A percentile compares a stretch with the other conserved stretches of the same genome.
Conservation (phyloP, 768 basidiomycete genomes). For the Pleurotus djamor region DNA sequence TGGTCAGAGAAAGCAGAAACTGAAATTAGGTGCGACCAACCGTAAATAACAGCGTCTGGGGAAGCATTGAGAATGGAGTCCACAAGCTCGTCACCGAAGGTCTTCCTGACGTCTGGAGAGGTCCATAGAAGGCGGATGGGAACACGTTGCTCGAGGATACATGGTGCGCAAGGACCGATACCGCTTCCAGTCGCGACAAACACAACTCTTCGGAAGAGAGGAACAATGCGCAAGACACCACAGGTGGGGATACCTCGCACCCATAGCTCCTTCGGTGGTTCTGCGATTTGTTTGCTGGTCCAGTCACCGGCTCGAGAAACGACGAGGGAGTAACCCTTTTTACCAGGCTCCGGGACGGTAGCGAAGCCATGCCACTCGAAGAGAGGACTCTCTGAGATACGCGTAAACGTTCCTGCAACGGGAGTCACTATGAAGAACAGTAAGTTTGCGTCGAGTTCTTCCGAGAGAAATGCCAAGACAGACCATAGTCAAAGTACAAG, state of each 20-base stretch:
- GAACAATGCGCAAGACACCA: slow-evolving; percentile 52
- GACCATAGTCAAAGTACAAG: slow-evolving; percentile 59
- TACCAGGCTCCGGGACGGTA: slow-evolving; percentile 45
- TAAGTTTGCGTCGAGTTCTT: background rate
- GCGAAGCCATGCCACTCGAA: slow-evolving; percentile 62
- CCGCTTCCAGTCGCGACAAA: slow-evolving; percentile 59
- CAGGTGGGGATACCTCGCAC: slow-evolving; percentile 56
- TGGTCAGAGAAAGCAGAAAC: background rate
- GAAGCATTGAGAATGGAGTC: slow-evolving; percentile 50
- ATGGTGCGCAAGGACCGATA: slow-evolving; percentile 60
- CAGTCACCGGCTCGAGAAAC: slow-evolving; percentile 60
- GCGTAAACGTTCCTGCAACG: slow-evolving; percentile 43
- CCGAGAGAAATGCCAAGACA: slow-evolving; percentile 9
- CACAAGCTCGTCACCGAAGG: slow-evolving; percentile 60
- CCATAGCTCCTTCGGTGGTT: slow-evolving; percentile 55
- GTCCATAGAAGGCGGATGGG: slow-evolving; percentile 64
- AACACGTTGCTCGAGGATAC: slow-evolving; percentile 46
- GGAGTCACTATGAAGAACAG: slow-evolving; percentile 30
- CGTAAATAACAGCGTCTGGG: slow-evolving; percentile 57
- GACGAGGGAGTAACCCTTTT: slow-evolving; percentile 52
- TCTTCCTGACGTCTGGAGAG: slow-evolving; percentile 56
- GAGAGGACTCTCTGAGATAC: slow-evolving; percentile 44
- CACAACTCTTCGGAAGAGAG: slow-evolving; percentile 52
- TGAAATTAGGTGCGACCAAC: slow-evolving; percentile 19
- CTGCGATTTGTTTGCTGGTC: slow-evolving; percentile 50